These are phyloP conservation scores for Byssochlamys sp. DNA, from an alignment of 2,329 filamentous ascomycete species.

Conservation along the genomic window DNA sequence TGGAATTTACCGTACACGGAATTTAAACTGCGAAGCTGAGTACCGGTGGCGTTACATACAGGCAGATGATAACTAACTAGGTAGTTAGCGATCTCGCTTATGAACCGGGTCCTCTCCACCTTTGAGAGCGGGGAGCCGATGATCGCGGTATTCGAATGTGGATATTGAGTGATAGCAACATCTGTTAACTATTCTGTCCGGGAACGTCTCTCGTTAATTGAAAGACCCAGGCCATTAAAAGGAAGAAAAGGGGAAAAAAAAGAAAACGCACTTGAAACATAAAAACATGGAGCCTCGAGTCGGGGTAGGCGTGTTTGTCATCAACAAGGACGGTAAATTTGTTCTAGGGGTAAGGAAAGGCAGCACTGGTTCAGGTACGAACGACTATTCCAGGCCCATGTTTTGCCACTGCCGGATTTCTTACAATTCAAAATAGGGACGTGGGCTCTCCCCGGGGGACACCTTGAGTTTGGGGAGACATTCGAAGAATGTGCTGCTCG, in stretches of 20 bases:
- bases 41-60: not conserved
- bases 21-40: not conserved
- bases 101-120: not conserved
- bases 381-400: not conserved
- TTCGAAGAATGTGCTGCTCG: constrained; percentile 54
- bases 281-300: constrained; percentile 19
- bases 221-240: not conserved
- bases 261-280: not conserved
- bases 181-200: not conserved
- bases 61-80: not conserved
- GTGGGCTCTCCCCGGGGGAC: constrained; percentile 63
- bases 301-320: constrained; percentile 42
- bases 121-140: not conserved
- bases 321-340: constrained; percentile 33
- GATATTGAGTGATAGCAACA: not conserved
- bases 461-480: constrained; percentile 61
- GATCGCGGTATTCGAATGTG: not conserved
- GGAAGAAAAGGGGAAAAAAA: not conserved
- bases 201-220: not conserved
- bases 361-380: constrained; percentile 37
- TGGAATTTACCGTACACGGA: not conserved
- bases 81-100: not conserved
- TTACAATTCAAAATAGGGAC: constrained; percentile 37
- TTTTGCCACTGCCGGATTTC: constrained; percentile 7
- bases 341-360: constrained; percentile 41